These are phyloP conservation scores for Oehlia diaphana DNA, from an alignment of 192 early-diverging fungal genomes.

Conservation along the genomic window DNA sequence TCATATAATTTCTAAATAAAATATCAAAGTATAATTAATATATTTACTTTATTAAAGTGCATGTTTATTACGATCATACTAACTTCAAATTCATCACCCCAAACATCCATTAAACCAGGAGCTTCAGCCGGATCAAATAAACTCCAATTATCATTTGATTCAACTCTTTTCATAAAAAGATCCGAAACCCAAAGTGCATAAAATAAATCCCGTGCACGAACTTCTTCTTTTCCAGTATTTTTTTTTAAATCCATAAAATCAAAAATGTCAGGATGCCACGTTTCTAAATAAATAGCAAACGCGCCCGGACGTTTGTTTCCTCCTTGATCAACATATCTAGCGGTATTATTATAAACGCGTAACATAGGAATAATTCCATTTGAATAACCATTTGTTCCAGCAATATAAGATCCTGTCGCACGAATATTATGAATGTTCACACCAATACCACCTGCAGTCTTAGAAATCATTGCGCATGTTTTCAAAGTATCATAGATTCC, in stretches of 20 bases:
- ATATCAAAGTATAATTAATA: background rate
- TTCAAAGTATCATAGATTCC: constrained; percentile 98
- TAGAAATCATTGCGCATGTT: constrained; percentile 96
- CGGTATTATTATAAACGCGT: constrained; percentile 97
- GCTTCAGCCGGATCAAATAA: constrained; percentile 96
- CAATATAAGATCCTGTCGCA: constrained; percentile 93
- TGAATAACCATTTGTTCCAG: constrained; percentile 95
- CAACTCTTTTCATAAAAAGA: constrained; percentile 97
- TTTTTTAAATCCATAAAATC: constrained; percentile 94
- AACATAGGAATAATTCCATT: constrained; percentile 98
- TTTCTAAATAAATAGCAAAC: constrained; percentile 98
- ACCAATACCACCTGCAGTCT: constrained; percentile 97
- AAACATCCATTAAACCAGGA: constrained; percentile 85
- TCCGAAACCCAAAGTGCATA: constrained; percentile 98
- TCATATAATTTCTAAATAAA: constrained; percentile 60
- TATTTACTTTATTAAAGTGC: background rate
- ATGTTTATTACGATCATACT: background rate
- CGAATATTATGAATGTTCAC: constrained; percentile 98
- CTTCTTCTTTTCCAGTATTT: constrained; percentile 98
- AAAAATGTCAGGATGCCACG: constrained; percentile 98
- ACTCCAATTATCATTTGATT: constrained; percentile 89
- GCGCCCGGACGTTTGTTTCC: constrained; percentile 98
- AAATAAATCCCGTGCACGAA: constrained; percentile 94
- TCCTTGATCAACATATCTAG: constrained; percentile 99
- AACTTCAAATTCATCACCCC: constrained; percentile 90